Conservation (phyloP, 257 asterid species). For the Nicotiana noctiflora region DNA sequence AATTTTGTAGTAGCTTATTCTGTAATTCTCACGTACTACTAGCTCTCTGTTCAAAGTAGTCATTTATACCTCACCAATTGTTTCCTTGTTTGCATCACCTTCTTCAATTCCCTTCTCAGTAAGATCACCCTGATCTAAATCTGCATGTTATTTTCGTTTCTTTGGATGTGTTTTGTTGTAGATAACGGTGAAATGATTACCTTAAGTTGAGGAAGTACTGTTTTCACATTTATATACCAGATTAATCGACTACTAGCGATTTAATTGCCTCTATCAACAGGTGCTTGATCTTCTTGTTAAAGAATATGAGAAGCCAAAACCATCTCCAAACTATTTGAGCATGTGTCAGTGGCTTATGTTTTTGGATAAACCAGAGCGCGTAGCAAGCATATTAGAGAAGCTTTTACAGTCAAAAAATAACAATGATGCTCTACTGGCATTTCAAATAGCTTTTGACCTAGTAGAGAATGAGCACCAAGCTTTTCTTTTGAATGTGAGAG, state of each 20-base stretch:
- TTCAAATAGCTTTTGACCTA: constrained; percentile 89
- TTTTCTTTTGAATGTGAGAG: constrained; percentile 72
- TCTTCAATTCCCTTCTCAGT: not conserved
- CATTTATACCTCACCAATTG: not conserved
- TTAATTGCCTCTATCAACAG: constrained; percentile 17
- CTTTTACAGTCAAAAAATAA: constrained; percentile 56
- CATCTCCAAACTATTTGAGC: constrained; percentile 86
- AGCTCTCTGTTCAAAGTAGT: not conserved
- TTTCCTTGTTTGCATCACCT: not conserved
- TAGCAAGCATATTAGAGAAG: constrained; percentile 69
- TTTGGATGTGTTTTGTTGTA: not conserved
- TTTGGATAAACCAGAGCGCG: constrained; percentile 73
- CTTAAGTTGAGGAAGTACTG: not conserved
- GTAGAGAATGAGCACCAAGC: constrained; percentile 91
- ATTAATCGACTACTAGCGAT: not conserved
- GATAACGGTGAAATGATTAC: not conserved
- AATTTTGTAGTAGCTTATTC: not conserved
- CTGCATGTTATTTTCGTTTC: not conserved
- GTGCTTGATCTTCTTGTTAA: constrained; percentile 79
- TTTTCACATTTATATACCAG: not conserved
- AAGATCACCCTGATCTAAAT: constrained; percentile 1
- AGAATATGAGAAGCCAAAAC: constrained; percentile 49
- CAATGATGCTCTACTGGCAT: constrained; percentile 83
- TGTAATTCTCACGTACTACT: not conserved
- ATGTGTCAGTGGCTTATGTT: constrained; percentile 96